A percentile compares a stretch with the other conserved stretches of the same genome.
Evolutionary conservation across 805 yeast genomes (phyloP).

Genomic region (Candida adriatica): DNA sequence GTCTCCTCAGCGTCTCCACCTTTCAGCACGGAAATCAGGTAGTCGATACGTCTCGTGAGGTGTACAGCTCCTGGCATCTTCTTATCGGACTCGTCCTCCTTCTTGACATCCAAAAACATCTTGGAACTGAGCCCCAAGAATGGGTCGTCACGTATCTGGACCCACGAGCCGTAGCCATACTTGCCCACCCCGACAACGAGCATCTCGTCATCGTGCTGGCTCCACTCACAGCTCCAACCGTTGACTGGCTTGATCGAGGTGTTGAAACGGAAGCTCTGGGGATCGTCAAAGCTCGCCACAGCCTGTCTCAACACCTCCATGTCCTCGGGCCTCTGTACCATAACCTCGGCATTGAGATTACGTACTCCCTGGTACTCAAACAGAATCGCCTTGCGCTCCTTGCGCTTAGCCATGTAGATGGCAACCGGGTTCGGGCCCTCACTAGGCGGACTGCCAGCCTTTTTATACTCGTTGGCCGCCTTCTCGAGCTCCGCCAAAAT

Average conservation of each 20-base stretch:
- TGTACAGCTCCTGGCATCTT: constrained; percentile 91
- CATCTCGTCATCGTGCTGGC: constrained; percentile 74
- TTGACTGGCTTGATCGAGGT: constrained; percentile 70
- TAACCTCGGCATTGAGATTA: constrained; percentile 83
- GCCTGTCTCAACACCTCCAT: constrained; percentile 54
- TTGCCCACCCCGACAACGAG: constrained; percentile 80
- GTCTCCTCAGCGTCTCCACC: constrained; percentile 41
- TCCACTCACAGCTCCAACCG: constrained; percentile 92
- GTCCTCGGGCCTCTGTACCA: constrained; percentile 80
- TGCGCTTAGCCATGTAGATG: constrained; percentile 55
- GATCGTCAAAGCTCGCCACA: constrained; percentile 53
- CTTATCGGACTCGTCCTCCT: constrained; percentile 32
- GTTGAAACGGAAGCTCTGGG: constrained; percentile 52
- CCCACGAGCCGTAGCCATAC: constrained; percentile 96
- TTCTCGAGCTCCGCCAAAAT: constrained; percentile 52
- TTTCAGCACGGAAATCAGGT: constrained; percentile 61
- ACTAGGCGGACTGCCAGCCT: constrained; percentile 24
- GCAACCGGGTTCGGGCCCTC: constrained; percentile 39
- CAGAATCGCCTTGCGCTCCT: constrained; percentile 83
- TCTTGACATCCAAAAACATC: constrained; percentile 46
- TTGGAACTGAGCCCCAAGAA: constrained; percentile 79
- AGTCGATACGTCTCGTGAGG: constrained; percentile 85
- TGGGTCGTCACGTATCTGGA: constrained; percentile 92
- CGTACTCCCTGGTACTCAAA: constrained; percentile 87
- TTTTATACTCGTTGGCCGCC: constrained; percentile 50